These are phyloP conservation scores for Notholithocarpus densiflorus DNA, from an alignment of 306 rosid species.

Conservation along the genomic window DNA sequence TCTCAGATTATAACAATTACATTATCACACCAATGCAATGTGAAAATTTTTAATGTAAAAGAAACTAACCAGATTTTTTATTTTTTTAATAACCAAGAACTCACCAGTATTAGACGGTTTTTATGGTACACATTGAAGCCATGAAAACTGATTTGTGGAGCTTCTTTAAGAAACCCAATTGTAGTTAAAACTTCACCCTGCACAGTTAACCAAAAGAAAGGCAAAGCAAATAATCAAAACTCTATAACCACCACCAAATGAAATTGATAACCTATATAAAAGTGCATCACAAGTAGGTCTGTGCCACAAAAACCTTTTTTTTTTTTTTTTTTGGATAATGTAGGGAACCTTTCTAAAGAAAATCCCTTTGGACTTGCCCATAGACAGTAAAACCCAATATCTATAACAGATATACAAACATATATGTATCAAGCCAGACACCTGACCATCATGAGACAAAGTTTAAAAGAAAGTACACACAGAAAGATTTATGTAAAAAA, in stretches of 20 bases:
- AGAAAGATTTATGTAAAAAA: neutral
- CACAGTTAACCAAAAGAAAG: conserved; percentile 20
- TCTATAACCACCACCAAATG: neutral
- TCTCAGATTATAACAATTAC: neutral
- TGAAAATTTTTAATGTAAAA: neutral
- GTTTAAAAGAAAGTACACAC: neutral
- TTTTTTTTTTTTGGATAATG: no score
- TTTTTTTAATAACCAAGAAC: conserved; percentile 5
- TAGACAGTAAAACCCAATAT: no score
- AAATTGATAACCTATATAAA: neutral
- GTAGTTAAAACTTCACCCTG: conserved; percentile 69
- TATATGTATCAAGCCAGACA: no score
- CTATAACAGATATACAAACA: no score
- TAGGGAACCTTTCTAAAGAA: no score
- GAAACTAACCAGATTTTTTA: neutral
- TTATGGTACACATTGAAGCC: conserved; percentile 95
- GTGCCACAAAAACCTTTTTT: neutral
- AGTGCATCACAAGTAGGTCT: neutral
- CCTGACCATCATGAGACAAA: no score
- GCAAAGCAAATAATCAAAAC: neutral
- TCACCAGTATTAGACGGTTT: conserved; percentile 86
- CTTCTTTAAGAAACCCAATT: conserved; percentile 91
- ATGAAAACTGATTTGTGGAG: conserved; percentile 65
- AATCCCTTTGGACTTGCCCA: no score
- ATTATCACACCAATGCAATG: neutral